Base-by-base conservation (phyloP, 2,329 filamentous ascomycete species). In the Claviceps arundinis region DNA sequence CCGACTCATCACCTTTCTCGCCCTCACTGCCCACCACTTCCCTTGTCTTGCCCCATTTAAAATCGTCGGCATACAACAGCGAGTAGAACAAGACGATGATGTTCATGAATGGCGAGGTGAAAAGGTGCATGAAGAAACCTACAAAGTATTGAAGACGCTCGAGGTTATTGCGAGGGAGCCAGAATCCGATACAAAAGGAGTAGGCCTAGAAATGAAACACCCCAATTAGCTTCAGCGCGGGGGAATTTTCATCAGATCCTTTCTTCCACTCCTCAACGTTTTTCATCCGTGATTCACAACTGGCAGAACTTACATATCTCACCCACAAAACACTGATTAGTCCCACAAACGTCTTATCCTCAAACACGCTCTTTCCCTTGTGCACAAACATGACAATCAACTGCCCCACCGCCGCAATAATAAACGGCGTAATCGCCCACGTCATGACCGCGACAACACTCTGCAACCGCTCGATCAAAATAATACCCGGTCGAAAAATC, bases 31-130 rank as follows among this genome's bases (percentile, higher is more conserved):
- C 22, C 5, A 51, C 59, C 2, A 71, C 68, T 34, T 70, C 66
- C 2, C 68, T 59, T 1, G 71, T 73, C 61, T 73, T 73, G 16
- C 70, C 71, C 71, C 70, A 73, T 52, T 68, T 69, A 60, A 73
- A 73, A 56, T 71, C 68, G 52, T 73, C 70, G 5, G 70, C 67
- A 50, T 72, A 61, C 45, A 68, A 59, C 17, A 73, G 61, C 0
- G 71, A 71, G 53, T 72, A 73, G 1, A 66, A 55, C 13, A 73
- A 54, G 37, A 73, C 65, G 41, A 70, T 60, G 26, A 73, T 67
- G 58, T 73, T 73, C 57, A 73, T 63, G 46, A 73, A 68, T 0
- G 71, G 70, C 1, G 68, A 70, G 1, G 65, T 63, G 14, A 63
- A 52, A 1, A 70, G 55, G 46, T 70, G 68, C 37, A 70, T 52